These are phyloP conservation scores for Colletotrichum sp. DNA, from an alignment of 2,329 filamentous ascomycete species.

Conservation along the genomic window DNA sequence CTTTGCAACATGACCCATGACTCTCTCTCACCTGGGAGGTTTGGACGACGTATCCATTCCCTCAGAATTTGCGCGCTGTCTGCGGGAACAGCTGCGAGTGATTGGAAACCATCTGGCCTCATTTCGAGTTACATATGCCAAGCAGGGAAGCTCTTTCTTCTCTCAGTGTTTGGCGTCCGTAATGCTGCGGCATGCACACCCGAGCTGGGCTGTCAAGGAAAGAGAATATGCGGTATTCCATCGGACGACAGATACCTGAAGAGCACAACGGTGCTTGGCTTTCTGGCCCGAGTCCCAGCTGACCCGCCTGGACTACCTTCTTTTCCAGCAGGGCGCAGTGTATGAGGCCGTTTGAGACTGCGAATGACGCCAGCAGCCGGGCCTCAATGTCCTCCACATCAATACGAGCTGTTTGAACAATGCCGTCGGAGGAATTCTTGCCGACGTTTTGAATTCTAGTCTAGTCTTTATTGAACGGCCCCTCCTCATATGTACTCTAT, in stretches of 20 bases:
- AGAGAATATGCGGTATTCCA: neutral
- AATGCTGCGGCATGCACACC: neutral
- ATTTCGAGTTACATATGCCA: neutral
- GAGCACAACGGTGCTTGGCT: neutral
- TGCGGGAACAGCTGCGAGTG: neutral
- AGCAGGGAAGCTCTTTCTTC: neutral
- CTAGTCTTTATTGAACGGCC: neutral
- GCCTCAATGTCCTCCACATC: neutral
- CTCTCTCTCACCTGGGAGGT: conserved; percentile 3
- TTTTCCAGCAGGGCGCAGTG: neutral
- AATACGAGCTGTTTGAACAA: neutral
- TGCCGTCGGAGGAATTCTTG: neutral
- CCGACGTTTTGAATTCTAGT: neutral
- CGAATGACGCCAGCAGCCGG: neutral
- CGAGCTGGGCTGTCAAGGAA: conserved; percentile 3
- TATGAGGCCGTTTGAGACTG: neutral
- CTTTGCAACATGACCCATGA: conserved; percentile 4
- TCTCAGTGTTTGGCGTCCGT: neutral
- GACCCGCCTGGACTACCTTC: neutral
- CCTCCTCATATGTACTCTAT: neutral
- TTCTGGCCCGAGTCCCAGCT: neutral
- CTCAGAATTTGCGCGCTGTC: neutral
- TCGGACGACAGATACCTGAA: neutral
- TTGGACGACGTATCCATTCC: neutral
- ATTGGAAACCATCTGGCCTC: neutral